phyloP scores from a whole-genome alignment of 140 eudicot species.

The Anethum foeniculum region DNA sequence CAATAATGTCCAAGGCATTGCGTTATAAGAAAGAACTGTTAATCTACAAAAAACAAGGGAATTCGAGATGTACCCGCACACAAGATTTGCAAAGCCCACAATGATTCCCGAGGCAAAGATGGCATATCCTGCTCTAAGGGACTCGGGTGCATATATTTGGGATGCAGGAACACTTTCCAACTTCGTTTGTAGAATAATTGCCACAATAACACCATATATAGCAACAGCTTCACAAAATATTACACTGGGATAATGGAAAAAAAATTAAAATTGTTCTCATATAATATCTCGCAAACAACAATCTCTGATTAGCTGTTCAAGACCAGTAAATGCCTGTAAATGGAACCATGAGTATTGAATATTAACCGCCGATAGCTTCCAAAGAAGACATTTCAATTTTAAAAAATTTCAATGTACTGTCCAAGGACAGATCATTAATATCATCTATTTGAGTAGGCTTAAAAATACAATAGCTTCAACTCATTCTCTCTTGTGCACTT shows the following conservation, averaged over 20 bases:
- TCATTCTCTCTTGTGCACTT: background rate
- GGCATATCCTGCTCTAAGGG: conserved; percentile 98
- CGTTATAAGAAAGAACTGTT: background rate
- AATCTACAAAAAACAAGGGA: background rate
- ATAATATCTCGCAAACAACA: background rate
- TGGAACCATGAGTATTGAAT: background rate
- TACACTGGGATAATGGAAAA: conserved; percentile 40
- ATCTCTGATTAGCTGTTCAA: background rate
- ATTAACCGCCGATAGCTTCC: background rate
- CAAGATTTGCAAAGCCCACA: conserved; percentile 97
- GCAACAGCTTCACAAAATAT: conserved; percentile 99
- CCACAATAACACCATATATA: conserved; percentile 96
- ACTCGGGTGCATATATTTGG: conserved; percentile 72
- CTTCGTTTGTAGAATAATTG: conserved; percentile 95
- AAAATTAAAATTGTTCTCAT: background rate
- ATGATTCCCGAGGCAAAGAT: conserved; percentile 92
- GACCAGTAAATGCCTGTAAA: background rate
- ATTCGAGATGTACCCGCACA: conserved; percentile 55
- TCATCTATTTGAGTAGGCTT: background rate
- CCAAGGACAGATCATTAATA: background rate
- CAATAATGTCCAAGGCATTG: background rate
- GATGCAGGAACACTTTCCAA: conserved; percentile 86
- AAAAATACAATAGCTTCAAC: background rate
- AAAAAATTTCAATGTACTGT: background rate
- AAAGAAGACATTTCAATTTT: background rate